These are phyloP conservation scores for Phytomonas sp. DNA, from an alignment of 208 protist genomes.

Conservation along the genomic window DNA sequence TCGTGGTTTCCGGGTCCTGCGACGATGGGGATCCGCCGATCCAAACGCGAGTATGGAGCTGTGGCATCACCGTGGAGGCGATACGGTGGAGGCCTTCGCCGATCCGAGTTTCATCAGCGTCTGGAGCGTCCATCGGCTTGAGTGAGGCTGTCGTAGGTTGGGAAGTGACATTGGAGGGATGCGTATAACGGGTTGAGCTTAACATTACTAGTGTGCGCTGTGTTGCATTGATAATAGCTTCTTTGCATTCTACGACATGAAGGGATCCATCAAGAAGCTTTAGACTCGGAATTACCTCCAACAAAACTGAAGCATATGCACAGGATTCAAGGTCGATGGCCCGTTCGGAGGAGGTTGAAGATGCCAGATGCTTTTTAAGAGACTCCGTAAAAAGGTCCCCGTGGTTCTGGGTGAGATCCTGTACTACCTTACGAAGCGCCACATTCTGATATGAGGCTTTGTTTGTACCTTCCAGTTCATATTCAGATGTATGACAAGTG, in stretches of 20 bases:
- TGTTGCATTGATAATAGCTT: neutral
- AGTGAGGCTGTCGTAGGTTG: neutral
- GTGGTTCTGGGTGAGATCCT: neutral
- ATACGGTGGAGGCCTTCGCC: neutral
- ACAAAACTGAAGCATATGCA: slow-evolving; percentile 22
- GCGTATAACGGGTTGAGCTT: neutral
- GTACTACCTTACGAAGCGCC: neutral
- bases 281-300: slow-evolving; percentile 29
- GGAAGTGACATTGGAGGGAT: neutral
- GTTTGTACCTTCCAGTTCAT: neutral
- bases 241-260: neutral
- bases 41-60: neutral
- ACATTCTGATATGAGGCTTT: neutral
- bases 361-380: neutral
- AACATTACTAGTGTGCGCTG: neutral
- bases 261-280: slow-evolving; percentile 19
- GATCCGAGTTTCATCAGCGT: neutral
- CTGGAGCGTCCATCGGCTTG: neutral
- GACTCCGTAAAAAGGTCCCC: neutral
- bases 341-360: neutral
- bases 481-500: neutral
- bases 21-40: neutral
- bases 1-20: neutral
- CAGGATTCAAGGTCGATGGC: neutral
- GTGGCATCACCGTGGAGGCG: neutral